phyloP scores from a whole-genome alignment of 441 rosid genomes.

The Jatropha multifida region DNA sequence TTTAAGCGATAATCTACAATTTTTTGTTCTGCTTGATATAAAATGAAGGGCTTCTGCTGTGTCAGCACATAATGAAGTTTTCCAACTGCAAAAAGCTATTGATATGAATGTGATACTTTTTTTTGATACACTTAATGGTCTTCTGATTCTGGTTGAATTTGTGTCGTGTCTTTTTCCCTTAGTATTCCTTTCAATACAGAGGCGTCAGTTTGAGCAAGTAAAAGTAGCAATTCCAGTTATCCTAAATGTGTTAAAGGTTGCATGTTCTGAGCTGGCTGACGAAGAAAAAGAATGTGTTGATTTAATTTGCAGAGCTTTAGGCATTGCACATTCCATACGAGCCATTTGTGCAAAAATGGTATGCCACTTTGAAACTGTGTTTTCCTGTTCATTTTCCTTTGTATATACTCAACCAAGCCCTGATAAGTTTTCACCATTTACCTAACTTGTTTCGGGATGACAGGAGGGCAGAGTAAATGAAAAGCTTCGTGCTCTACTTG shows the following conservation, averaged over 20 bases:
- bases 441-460: slow-evolving; percentile 13
- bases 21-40: too few relatives aligned
- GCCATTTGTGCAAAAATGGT: slow-evolving; percentile 61
- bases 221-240: slow-evolving; percentile 68
- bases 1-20: background rate
- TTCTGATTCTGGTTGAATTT: background rate
- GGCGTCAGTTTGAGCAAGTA: slow-evolving; percentile 77
- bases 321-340: slow-evolving; percentile 57
- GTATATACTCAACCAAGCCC: slow-evolving; percentile 5
- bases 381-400: slow-evolving; percentile 11
- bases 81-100: background rate
- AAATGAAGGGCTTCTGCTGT: background rate
- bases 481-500: slow-evolving; percentile 64
- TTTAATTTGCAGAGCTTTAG: slow-evolving; percentile 58
- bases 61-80: background rate
- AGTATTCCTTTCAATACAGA: slow-evolving; percentile 60
- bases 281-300: slow-evolving; percentile 35
- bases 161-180: slow-evolving; percentile 16
- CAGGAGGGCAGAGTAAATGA: slow-evolving; percentile 55
- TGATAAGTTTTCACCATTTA: slow-evolving; percentile 11
- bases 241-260: slow-evolving; percentile 53
- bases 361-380: slow-evolving; percentile 24
- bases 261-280: slow-evolving; percentile 40
- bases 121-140: background rate
- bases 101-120: background rate